Conservation (phyloP, 192 early-diverging fungal genomes). For the Coemansia sp. region DNA sequence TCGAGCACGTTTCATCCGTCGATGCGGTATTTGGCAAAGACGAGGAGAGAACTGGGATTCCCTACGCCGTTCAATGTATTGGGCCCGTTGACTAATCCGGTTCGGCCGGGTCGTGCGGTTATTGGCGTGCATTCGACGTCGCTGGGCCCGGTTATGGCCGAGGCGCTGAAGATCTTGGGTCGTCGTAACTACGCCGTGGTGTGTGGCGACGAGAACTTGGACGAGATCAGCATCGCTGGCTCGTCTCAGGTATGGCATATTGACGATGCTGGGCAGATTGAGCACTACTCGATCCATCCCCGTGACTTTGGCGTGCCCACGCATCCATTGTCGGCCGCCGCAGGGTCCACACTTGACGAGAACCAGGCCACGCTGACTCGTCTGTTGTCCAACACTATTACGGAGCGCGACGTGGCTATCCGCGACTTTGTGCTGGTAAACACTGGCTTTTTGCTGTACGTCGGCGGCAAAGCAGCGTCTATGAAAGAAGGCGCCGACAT, state of each 20-base stretch:
- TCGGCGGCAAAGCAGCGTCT: conserved; percentile 70
- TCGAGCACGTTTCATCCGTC: conserved; percentile 89
- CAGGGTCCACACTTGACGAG: conserved; percentile 65
- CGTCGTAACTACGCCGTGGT: conserved; percentile 86
- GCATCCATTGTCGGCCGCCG: conserved; percentile 70
- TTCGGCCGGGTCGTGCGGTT: conserved; percentile 73
- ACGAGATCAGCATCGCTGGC: conserved; percentile 91
- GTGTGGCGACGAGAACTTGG: conserved; percentile 84
- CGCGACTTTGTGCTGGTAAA: conserved; percentile 94
- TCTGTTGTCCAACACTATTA: conserved; percentile 67
- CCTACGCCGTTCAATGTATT: conserved; percentile 94
- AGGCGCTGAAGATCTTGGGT: conserved; percentile 77
- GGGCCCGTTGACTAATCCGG: conserved; percentile 91
- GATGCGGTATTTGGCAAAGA: conserved; percentile 74
- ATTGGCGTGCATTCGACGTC: conserved; percentile 86
- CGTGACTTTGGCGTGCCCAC: conserved; percentile 82
- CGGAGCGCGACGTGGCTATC: conserved; percentile 61
- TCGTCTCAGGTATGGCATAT: conserved; percentile 88
- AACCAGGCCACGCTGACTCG: conserved; percentile 74
- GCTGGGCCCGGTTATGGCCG: conserved; percentile 79
- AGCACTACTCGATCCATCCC: conserved; percentile 67
- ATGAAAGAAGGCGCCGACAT: conserved; percentile 76
- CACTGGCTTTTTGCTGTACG: conserved; percentile 79
- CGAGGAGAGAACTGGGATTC: conserved; percentile 85
- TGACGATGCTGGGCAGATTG: conserved; percentile 60